Conservation (phyloP, 2,329 filamentous ascomycete genomes). For the Aureobasidium subglaciale region DNA sequence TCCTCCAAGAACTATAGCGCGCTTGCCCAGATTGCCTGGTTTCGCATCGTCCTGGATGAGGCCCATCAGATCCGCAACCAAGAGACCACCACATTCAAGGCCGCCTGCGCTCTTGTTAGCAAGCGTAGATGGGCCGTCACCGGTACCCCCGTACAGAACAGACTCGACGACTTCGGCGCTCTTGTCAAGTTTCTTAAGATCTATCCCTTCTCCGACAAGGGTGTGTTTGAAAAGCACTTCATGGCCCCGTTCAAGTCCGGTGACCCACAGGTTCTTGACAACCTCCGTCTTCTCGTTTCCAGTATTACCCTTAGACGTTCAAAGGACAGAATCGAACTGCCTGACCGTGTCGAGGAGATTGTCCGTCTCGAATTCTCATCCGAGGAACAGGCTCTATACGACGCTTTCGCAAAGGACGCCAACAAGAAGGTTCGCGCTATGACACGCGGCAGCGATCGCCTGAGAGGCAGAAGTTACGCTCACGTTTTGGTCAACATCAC, state of each 20-base stretch:
- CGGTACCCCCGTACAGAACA: constrained; percentile 91
- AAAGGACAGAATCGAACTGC: constrained; percentile 85
- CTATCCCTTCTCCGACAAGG: constrained; percentile 73
- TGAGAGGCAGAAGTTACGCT: constrained; percentile 72
- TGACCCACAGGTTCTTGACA: constrained; percentile 74
- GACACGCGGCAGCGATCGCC: constrained; percentile 46
- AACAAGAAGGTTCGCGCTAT: constrained; percentile 73
- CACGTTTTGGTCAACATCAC: constrained; percentile 89
- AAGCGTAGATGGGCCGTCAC: constrained; percentile 93
- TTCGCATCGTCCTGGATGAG: constrained; percentile 88
- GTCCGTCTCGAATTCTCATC: constrained; percentile 67
- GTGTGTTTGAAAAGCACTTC: constrained; percentile 71
- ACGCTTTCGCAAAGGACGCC: constrained; percentile 76
- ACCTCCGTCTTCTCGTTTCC: constrained; percentile 81
- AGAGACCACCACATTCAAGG: constrained; percentile 72
- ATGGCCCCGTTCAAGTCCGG: constrained; percentile 80
- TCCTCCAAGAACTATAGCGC: constrained; percentile 46
- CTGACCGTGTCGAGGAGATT: constrained; percentile 64
- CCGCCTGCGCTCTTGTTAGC: constrained; percentile 71
- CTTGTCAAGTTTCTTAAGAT: constrained; percentile 79
- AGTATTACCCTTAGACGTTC: constrained; percentile 87
- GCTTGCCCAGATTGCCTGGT: constrained; percentile 77
- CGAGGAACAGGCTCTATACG: constrained; percentile 71
- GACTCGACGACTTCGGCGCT: constrained; percentile 80
- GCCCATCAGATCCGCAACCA: constrained; percentile 91